Base-by-base conservation (phyloP, 495 filamentous ascomycete species). In the Poronia punctata region DNA sequence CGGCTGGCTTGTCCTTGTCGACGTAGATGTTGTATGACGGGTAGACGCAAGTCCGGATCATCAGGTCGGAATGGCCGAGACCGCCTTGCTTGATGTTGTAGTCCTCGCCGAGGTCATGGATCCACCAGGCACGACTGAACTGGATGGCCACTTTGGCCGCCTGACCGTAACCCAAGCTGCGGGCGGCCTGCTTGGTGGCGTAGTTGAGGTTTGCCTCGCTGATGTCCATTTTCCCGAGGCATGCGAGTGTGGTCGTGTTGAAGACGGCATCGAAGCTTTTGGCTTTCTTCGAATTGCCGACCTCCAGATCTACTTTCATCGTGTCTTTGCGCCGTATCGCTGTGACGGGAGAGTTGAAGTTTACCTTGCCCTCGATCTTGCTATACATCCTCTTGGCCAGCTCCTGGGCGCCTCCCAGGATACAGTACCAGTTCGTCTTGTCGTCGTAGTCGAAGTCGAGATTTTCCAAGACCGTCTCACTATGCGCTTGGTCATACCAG, bases 11-110 rank as follows among this genome's bases (percentile, higher is more conserved):
- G 18, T 53, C 35, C 5, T 17, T 5, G 7, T 38, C 18, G 25
- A 53, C 50, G 8, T 54, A 15, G 40, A 64, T 33, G 33, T 60
- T 60, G 46, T 63, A 71, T 7, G 61, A 63, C 6, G 68, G 69
- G 54, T 71, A 73, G 7, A 71, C 68, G 43, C 54, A 56, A 12
- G 45, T 56, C 3, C 68, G 51, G 17, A 65, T 54, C 9, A 50
- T 45, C n/a, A 60, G 47, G 46, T 71, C 67, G 5, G 64, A 64
- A 16, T 25, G 44, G 3, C 52, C 52, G 7, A 55, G 29, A 8
- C 67, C 69, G 33, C 21, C 7, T 5, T 21, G 9, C 11, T 47
- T 22, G 10, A 27, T 53, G 36, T 57, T 62, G n/a, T n/a, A n/a
- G n/a, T n/a, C n/a, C n/a, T n/a, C n/a, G 7, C 48, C 52, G 27